Conservation (phyloP, 805 yeast genomes). For the Barnettozyma californica region DNA sequence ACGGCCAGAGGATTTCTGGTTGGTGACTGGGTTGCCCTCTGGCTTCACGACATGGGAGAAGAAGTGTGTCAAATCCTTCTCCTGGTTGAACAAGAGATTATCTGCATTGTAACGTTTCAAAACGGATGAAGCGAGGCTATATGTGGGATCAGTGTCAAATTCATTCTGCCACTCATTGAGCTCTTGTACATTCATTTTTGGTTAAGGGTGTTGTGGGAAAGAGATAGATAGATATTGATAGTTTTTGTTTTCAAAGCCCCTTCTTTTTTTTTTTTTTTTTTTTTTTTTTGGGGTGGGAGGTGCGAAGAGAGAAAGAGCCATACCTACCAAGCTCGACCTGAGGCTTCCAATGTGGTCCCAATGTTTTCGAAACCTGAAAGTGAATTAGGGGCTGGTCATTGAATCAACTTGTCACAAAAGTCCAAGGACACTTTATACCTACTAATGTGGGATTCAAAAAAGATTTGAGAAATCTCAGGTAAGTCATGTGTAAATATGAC, state of each 20-base stretch:
- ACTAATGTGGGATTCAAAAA: too few species aligned
- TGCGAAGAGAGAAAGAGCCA: too few species aligned
- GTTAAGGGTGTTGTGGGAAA: neutral
- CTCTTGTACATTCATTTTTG: slow-evolving; percentile 6
- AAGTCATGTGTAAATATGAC: too few species aligned
- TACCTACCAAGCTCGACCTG: too few species aligned
- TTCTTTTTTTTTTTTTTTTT: too few species aligned
- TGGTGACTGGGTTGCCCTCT: slow-evolving; percentile 51
- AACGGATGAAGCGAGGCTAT: slow-evolving; percentile 31
- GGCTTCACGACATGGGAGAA: slow-evolving; percentile 37
- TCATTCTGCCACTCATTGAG: slow-evolving; percentile 19
- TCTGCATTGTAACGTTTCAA: slow-evolving; percentile 32
- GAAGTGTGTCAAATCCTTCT: slow-evolving; percentile 17
- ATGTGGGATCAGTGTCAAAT: slow-evolving; percentile 24
- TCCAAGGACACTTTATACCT: too few species aligned
- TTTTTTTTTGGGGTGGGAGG: too few species aligned
- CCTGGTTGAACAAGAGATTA: slow-evolving; percentile 24
- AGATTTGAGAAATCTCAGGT: too few species aligned
- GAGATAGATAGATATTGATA: too few species aligned
- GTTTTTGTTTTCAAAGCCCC: neutral
- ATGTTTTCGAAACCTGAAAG: neutral
- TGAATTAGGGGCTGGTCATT: neutral
- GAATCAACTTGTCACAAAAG: too few species aligned
- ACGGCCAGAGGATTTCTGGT: slow-evolving; percentile 73
- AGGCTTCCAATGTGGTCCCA: neutral